Evolutionary conservation across 345 rosid genomes (phyloP).

Genomic region (Noccaea caerulescens): DNA sequence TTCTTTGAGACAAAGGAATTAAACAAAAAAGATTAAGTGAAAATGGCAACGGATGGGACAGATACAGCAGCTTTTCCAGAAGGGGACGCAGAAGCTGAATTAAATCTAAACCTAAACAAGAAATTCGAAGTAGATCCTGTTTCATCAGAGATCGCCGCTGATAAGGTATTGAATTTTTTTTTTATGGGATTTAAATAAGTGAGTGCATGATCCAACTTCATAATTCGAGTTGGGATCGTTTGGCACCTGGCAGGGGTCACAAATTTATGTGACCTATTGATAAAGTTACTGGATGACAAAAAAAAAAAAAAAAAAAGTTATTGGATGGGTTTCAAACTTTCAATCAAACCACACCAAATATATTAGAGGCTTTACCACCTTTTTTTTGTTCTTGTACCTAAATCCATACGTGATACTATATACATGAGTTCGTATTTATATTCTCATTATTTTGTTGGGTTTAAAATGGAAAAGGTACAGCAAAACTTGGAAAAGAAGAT

Average conservation of each 20-base stretch:
- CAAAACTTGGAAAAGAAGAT: conserved; percentile 19
- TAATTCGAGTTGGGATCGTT: not conserved
- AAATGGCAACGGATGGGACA: conserved; percentile 49
- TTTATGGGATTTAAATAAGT: not conserved
- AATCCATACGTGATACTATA: not conserved
- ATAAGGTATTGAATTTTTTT: conserved; percentile 20
- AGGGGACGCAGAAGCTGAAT: conserved; percentile 48
- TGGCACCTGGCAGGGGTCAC: no score
- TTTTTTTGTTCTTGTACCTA: not conserved
- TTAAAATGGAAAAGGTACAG: conserved; percentile 33
- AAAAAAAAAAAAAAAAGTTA: no score
- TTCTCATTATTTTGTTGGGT: not conserved
- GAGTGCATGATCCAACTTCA: not conserved
- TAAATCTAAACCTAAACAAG: conserved; percentile 50
- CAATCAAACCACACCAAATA: not conserved
- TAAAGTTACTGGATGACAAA: no score
- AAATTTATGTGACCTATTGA: no score
- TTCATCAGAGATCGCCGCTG: conserved; percentile 49
- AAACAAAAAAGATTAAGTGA: not conserved
- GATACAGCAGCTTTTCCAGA: conserved; percentile 48
- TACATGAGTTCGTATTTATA: not conserved
- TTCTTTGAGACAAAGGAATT: not conserved
- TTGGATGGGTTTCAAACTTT: not conserved
- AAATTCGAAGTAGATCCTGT: conserved; percentile 51
- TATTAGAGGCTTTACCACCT: not conserved